A percentile compares a stretch with the other conserved stretches of the same genome.
These are phyloP conservation scores for Brassica hybrid DNA, from an alignment of 441 rosid genomes.

Conservation along the genomic window DNA sequence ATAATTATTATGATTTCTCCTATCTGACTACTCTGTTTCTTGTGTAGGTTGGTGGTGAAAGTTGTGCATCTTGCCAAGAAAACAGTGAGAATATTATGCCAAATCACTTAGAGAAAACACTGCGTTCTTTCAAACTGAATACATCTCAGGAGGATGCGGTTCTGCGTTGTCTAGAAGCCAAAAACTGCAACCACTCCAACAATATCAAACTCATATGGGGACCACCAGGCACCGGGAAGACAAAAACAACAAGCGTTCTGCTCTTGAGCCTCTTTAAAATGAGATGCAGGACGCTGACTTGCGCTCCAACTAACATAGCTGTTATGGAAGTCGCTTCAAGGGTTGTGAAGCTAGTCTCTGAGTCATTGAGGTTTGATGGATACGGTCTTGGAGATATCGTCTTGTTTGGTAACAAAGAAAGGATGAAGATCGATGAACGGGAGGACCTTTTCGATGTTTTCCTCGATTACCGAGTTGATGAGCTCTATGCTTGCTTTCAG, in stretches of 20 bases:
- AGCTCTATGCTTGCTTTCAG: neutral
- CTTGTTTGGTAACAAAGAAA: neutral
- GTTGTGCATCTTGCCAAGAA: neutral
- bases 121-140: neutral
- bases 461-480: neutral
- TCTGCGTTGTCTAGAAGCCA: neutral
- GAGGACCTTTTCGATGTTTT: neutral
- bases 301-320: slow-evolving; percentile 1
- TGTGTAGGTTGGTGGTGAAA: neutral
- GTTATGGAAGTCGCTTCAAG: neutral
- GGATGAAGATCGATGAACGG: neutral
- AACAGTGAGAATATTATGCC: neutral
- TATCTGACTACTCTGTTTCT: neutral
- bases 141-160: neutral
- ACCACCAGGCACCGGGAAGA: neutral
- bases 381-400: neutral
- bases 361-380: neutral
- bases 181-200: neutral
- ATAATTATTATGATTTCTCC: no score
- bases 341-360: neutral
- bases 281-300: neutral
- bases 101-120: neutral
- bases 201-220: neutral
- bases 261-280: neutral
- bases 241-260: neutral